Conservation (phyloP, 495 filamentous ascomycete genomes). For the Trichoderma asperelloides region DNA sequence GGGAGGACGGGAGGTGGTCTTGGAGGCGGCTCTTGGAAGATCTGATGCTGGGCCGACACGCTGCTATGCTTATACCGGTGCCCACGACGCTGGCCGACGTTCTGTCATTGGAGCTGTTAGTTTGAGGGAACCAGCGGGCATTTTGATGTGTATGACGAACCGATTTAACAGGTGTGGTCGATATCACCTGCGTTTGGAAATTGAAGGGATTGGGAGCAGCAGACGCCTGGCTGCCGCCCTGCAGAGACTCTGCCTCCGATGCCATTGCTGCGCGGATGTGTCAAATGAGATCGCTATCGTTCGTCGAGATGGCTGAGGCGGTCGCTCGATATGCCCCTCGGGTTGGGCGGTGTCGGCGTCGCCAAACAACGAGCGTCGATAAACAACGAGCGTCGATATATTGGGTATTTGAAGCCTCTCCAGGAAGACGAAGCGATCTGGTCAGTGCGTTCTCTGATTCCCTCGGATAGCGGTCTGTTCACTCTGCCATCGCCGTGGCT, state of each 20-base stretch:
- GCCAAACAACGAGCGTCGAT: no score
- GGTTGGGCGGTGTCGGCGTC: no score
- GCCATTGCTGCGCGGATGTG: background rate
- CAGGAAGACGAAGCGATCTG: no score
- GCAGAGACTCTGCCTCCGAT: background rate
- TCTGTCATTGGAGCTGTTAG: constrained; percentile 32
- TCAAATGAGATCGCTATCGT: no score
- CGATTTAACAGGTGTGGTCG: constrained; percentile 71
- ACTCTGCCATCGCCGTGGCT: no score
- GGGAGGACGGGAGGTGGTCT: constrained; percentile 81
- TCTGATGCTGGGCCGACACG: constrained; percentile 77
- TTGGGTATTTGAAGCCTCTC: no score
- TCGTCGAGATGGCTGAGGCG: no score
- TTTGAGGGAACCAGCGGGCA: background rate
- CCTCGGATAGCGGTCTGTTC: no score
- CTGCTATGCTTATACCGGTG: constrained; percentile 98
- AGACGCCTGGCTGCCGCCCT: constrained; percentile 14
- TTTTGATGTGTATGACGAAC: constrained; percentile 38
- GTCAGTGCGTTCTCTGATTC: no score
- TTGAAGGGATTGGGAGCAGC: constrained; percentile 67
- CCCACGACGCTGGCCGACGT: constrained; percentile 82
- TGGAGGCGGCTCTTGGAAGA: constrained; percentile 90
- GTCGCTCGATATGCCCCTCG: no score
- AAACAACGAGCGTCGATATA: no score
- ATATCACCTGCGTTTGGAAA: constrained; percentile 77